Base-by-base conservation (phyloP, 2,329 filamentous ascomycete species). In the Xylaria sp. region DNA sequence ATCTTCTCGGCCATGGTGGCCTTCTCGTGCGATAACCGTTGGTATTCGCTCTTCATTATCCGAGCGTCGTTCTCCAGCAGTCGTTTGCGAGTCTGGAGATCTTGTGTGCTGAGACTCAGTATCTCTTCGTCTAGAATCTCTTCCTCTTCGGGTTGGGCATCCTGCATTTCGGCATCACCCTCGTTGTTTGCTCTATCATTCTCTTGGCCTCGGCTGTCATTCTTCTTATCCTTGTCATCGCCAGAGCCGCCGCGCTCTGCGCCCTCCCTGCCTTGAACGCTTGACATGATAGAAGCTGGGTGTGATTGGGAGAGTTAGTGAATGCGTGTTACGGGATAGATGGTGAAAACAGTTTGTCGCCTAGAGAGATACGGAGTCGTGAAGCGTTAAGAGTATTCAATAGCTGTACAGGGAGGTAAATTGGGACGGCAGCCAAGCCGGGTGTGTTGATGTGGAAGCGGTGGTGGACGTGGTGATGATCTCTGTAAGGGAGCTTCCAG, bases 31-130 rank as follows among this genome's bases (percentile, higher is more conserved):
- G 90, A 91, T 80, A 99, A 84, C 71, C 95, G 90, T 76, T 97
- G 94, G 73, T 88, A 93, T 79, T 99, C 95, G 84, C 93, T 97
- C 84, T 91, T 94, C 93, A 99, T 98, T 80, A 99, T 98, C 73
- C 95, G 87, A 74, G 95, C 91, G 79, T 99, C 95, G 79, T 99
- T 99, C 80, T 99, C 95, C 69, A 99, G 84, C 75, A 99, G 85
- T 74, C 94, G 89, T 83, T 89, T 91, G 78, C 95, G 88, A 73
- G 93, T 96, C 73, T 92, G 84, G 74, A 99, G 96, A 81, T 99
- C 95, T 82, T 92, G 89, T 82, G 95, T 98, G 83, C 90, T 94
- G 72, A 96, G 89, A 77, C 88, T 90, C 64, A 98, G 87, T 73
- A 99, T 94, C 82, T 99, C 95, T 59, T 94, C 89, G 78, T 98